phyloP scores from a whole-genome alignment of 306 rosid genomes.

The Ormosia emarginata region DNA sequence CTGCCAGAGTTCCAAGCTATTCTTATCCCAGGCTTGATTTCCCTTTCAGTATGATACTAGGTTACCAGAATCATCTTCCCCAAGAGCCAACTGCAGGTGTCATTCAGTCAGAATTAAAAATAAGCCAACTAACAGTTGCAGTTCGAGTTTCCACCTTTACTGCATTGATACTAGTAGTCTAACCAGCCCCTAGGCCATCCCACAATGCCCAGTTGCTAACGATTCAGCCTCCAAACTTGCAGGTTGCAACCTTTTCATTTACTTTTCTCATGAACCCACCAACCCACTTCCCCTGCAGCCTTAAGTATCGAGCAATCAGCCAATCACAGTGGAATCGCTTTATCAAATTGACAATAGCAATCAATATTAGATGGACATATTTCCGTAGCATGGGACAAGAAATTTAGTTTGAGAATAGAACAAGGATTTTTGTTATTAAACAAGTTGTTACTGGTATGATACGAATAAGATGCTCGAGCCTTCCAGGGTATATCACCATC shows the following conservation, averaged over 20 bases:
- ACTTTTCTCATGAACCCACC: neutral
- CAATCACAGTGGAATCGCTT: neutral
- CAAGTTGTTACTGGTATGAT: neutral
- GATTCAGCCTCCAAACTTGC: neutral
- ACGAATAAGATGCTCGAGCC: neutral
- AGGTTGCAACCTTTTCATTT: no score
- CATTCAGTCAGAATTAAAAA: no score
- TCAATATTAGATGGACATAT: neutral
- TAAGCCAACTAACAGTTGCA: no score
- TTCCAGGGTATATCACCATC: neutral
- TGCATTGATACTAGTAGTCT: no score
- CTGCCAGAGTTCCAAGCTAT: no score
- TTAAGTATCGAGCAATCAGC: no score
- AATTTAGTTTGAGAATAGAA: no score
- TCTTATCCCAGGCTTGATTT: no score
- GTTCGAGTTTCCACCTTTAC: no score
- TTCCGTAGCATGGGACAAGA: neutral
- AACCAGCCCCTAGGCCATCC: neutral
- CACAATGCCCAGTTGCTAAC: neutral
- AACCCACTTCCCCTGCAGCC: neutral
- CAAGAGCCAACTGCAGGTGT: no score
- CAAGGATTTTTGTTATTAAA: neutral
- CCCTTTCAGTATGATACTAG: no score
- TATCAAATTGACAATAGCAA: neutral
- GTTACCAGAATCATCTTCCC: no score